phyloP scores from a whole-genome alignment of 108 stramenopile species.

The Parietichytrium sp. region DNA sequence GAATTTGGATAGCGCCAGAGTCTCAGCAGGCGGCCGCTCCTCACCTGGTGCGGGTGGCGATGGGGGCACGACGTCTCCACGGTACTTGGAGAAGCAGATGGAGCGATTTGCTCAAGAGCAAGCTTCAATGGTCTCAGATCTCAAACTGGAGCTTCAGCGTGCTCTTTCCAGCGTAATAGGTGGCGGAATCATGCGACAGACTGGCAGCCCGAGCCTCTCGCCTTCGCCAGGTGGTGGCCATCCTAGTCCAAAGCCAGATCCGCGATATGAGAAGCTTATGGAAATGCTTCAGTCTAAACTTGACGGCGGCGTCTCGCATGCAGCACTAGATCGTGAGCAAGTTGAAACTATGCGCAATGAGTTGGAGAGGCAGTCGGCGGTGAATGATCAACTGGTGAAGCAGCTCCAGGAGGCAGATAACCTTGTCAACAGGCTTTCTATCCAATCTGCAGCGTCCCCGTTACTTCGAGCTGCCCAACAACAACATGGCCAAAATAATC shows the following conservation, averaged over 20 bases:
- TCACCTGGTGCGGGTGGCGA: no score
- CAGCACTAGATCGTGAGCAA: background rate
- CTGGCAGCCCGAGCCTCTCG: background rate
- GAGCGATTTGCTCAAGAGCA: constrained; percentile 10
- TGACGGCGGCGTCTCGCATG: background rate
- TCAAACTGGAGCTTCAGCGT: background rate
- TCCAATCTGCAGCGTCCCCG: no score
- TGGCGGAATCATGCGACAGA: no score
- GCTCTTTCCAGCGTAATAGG: background rate
- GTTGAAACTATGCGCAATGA: constrained; percentile 31
- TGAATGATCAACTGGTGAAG: constrained; percentile 7
- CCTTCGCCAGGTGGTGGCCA: background rate
- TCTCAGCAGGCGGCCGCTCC: no score
- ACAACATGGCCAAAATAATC: no score
- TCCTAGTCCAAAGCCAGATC: background rate
- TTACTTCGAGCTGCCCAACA: no score
- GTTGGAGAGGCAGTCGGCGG: background rate
- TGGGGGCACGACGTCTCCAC: no score
- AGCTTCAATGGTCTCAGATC: constrained; percentile 5
- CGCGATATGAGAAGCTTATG: constrained; percentile 27
- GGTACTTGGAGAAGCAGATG: no score
- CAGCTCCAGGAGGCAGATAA: background rate
- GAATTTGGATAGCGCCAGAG: no score
- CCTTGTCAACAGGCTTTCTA: background rate
- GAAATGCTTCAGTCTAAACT: constrained; percentile 8